Base-by-base conservation (phyloP, 441 rosid genomes). In the Jatropha multifida region DNA sequence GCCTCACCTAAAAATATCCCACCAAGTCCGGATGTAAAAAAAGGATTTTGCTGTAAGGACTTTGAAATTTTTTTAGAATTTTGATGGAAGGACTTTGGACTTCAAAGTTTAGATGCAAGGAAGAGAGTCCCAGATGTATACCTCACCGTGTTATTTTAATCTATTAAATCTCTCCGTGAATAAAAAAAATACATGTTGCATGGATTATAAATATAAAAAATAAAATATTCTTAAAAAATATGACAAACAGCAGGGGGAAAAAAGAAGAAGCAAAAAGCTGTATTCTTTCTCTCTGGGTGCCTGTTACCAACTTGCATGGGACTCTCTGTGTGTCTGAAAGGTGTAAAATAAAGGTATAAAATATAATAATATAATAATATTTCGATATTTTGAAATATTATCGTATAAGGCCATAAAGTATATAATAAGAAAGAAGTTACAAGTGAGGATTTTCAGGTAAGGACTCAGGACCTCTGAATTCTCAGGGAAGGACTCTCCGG, bases 401-500 rank as follows among this genome's bases (percentile, higher is more conserved):
- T 23, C 2, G 7, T 9, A 72, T 61, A 26, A 61, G 9, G 12
- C 60, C 60, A 46, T 62, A 49, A 73, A 46, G 44, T 72, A 42
- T 72, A 60, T 20, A 58, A 17, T 18, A 23, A 20, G 37, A 42
- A 71, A 41, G 0, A 46, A 27, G 54, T 8, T 4, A 38, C 1
- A 0, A 12, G 1, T 32, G 41, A 68, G 78, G 59, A 60, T 71
- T 83, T 83, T 84, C 87, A 78, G 79, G 72, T 59, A 80, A 89
- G 93, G 87, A 83, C 93, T 73, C 71, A 0, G 80, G 79, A 72
- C 27, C 83, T 80, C 40, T 49, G 64, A 86, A 85, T 81, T 89
- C 87, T 74, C 86, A 79, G 86, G 77, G 81, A 82, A 89, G 93
- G 93, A 80, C 93, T 76, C 72, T 75, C 82, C 84, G 78, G 83